Evolutionary conservation across 495 filamentous ascomycete genomes (phyloP), one percentile per base, ranked within the genome.

Genomic region (Penicillium goetzii): DNA sequence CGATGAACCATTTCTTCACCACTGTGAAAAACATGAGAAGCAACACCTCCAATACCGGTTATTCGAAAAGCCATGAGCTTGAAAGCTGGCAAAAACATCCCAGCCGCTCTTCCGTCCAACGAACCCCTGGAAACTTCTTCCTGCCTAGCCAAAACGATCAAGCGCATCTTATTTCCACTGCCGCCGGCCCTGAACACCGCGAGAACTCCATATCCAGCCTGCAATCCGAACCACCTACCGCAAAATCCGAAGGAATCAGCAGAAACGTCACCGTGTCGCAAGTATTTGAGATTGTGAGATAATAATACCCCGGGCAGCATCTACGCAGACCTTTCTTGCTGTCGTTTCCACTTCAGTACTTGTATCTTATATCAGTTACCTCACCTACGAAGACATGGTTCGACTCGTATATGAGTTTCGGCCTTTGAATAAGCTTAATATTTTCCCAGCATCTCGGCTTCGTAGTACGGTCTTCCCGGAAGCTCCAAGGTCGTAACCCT

Each of bases 1-100:
- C 45, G n/a, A 49, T 49, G 45, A 49, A 49, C 45, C 23, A 49
- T 49, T 49, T 26, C 25, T 49, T 49, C 45, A 26, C 21, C 23
- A 14, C 45, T 0, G 23, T 49, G 23, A 49, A 49, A 25, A 49
- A 49, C 3, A 49, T 49, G 45, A 26, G 45, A 49, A 49, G 45
- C 45, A 49, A 14, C 45, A 25, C 21, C 11, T 1, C 23, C 10
- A 14, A 26, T 5, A 49, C 3, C 4, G 45, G 9, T n/a, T 49
- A 26, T 49, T 25, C 10, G 1, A 49, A 49, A 43, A 49, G 23
- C 45, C 21, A 49, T 25, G 45, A 49, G 25, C 45, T 49, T 1
- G 45, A 26, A 49, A 49, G 45, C 25, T 49, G 45, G 45, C 45
- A 25, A n/a, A 25, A 14, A 0, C 45, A 49, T 25, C 26, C 45